Evolutionary conservation across 2,329 filamentous ascomycete genomes (phyloP).

Genomic region (Alternaria consortialis): DNA sequence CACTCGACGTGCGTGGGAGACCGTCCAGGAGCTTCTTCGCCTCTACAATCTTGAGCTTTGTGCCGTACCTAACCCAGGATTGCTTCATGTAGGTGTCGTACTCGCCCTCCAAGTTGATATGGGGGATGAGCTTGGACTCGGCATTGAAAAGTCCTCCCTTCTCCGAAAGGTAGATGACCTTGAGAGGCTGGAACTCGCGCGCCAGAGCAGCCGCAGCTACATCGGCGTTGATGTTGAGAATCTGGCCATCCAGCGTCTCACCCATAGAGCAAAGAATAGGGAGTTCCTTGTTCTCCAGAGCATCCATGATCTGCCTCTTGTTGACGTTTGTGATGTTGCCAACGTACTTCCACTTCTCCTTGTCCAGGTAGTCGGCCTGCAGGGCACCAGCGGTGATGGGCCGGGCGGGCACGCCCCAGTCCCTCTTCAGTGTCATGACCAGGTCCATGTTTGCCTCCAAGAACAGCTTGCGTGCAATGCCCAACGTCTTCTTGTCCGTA

Average conservation of each 20-base stretch:
- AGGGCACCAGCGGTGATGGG: conserved; percentile 92
- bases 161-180: conserved; percentile 98
- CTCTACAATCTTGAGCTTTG: conserved; percentile 95
- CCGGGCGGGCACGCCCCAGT: conserved; percentile 86
- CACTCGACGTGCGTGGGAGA: conserved; percentile 88
- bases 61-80: conserved; percentile 94
- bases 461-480: conserved; percentile 90
- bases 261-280: conserved; percentile 97
- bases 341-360: conserved; percentile 94
- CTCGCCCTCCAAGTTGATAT: conserved; percentile 97
- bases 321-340: conserved; percentile 95
- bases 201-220: conserved; percentile 94
- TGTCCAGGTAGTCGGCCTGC: conserved; percentile 91
- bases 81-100: conserved; percentile 92
- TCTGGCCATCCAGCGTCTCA: conserved; percentile 87
- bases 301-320: conserved; percentile 87
- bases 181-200: conserved; percentile 86
- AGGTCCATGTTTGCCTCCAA: conserved; percentile 94
- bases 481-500: conserved; percentile 93
- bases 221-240: conserved; percentile 97
- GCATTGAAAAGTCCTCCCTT: conserved; percentile 96
- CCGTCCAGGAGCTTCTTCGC: conserved; percentile 92
- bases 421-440: conserved; percentile 81
- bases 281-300: conserved; percentile 85
- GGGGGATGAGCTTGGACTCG: conserved; percentile 94